Evolutionary conservation across 2,329 filamentous ascomycete genomes (phyloP).

Genomic region (Talaromyces pinophilus): DNA sequence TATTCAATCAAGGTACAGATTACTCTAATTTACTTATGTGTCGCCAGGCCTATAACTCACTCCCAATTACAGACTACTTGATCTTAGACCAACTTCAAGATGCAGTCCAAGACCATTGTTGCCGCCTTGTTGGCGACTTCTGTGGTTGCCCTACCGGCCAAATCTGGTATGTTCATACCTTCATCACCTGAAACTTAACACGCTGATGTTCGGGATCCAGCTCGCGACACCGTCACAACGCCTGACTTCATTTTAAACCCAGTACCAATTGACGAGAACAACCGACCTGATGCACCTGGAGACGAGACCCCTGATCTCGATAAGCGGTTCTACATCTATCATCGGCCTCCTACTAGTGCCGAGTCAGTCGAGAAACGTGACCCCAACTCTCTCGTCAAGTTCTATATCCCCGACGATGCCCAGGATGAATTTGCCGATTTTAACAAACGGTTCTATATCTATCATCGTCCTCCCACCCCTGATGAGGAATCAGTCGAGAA

Average conservation of each 20-base stretch:
- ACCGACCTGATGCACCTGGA: neutral
- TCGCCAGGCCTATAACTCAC: neutral
- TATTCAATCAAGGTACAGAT: neutral
- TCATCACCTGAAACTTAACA: neutral
- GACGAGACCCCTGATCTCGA: neutral
- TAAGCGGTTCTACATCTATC: conserved; percentile 4
- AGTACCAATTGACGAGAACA: neutral
- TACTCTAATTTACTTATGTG: neutral
- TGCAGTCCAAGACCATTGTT: conserved; percentile 3
- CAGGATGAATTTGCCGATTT: neutral
- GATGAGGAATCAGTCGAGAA: neutral
- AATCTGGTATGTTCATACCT: neutral
- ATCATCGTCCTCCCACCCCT: neutral
- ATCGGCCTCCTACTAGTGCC: neutral
- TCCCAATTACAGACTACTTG: neutral
- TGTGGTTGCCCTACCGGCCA: neutral
- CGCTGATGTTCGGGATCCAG: neutral
- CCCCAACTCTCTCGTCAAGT: neutral
- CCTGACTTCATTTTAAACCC: neutral
- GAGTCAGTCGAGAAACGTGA: neutral
- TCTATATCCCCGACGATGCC: too few relatives aligned
- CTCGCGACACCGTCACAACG: neutral
- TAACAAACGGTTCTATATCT: conserved; percentile 1
- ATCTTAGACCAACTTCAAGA: neutral
- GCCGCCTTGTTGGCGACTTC: neutral